Conservation (phyloP, 129 eudicot genomes). For the Lactuca saligna region DNA sequence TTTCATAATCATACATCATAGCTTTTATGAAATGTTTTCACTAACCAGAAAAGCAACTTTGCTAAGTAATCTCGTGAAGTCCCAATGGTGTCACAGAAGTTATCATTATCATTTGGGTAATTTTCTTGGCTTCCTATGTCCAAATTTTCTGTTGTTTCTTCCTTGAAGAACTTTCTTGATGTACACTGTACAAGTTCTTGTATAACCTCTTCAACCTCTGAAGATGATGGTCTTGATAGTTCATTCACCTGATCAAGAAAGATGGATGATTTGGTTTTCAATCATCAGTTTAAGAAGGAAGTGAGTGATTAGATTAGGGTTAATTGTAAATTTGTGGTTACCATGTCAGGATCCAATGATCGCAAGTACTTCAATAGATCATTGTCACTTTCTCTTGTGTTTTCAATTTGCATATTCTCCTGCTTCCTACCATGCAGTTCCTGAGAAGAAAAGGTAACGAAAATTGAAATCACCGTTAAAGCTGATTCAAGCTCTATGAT, state of each 20-base stretch:
- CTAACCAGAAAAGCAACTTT: slow-evolving; percentile 92
- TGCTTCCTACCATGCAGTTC: slow-evolving; percentile 60
- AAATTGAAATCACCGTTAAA: slow-evolving; percentile 14
- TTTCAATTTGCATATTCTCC: slow-evolving; percentile 60
- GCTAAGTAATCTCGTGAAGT: slow-evolving; percentile 91
- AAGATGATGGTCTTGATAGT: slow-evolving; percentile 79
- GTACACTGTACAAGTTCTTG: slow-evolving; percentile 67
- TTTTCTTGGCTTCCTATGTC: slow-evolving; percentile 35
- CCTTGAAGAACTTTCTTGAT: slow-evolving; percentile 52
- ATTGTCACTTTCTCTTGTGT: slow-evolving; percentile 51
- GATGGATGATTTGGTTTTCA: neutral
- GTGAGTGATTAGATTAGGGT: neutral
- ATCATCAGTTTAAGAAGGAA: neutral
- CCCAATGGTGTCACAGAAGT: slow-evolving; percentile 55
- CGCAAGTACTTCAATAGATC: slow-evolving; percentile 71
- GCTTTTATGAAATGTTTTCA: neutral
- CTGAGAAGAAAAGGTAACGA: slow-evolving; percentile 31
- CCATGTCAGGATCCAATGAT: slow-evolving; percentile 81
- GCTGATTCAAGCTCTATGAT: slow-evolving; percentile 3
- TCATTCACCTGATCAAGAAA: slow-evolving; percentile 64
- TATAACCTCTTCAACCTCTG: slow-evolving; percentile 87
- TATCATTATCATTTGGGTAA: slow-evolving; percentile 36
- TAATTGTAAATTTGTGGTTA: slow-evolving; percentile 18
- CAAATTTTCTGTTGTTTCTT: slow-evolving; percentile 38
- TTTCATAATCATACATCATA: neutral